phyloP scores from a whole-genome alignment of 2,329 filamentous ascomycete species.

The Verticillium zaregamsianum region DNA sequence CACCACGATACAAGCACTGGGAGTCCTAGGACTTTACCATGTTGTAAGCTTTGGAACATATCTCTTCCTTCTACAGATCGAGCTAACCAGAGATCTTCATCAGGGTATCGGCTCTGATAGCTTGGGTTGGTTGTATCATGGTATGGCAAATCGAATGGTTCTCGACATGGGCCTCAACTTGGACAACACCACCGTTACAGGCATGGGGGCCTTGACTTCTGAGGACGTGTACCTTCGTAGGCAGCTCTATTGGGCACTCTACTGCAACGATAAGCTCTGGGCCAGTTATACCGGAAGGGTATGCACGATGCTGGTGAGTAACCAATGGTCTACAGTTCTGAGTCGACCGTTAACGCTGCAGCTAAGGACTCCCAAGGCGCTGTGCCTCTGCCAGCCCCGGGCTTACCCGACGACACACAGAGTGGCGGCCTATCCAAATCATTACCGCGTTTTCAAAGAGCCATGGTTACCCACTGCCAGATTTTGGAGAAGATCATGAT shows the following conservation, averaged over 20 bases:
- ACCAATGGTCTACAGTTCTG: too few relatives aligned
- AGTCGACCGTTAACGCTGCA: neutral
- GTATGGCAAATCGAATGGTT: constrained; percentile 29
- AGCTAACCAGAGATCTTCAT: neutral
- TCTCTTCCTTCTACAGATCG: neutral
- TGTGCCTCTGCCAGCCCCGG: constrained; percentile 18
- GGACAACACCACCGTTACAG: constrained; percentile 21
- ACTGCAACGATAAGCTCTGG: constrained; percentile 28
- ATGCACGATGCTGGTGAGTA: constrained; percentile 28
- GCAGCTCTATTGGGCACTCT: constrained; percentile 32
- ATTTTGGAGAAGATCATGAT: too few relatives aligned
- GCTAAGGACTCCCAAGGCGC: constrained; percentile 24
- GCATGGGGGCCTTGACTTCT: constrained; percentile 15
- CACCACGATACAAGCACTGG: constrained; percentile 30
- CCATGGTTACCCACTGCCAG: too few relatives aligned
- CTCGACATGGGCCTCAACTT: constrained; percentile 33
- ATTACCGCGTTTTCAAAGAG: too few relatives aligned
- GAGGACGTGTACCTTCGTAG: constrained; percentile 27
- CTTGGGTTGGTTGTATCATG: constrained; percentile 29
- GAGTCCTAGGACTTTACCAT: constrained; percentile 23
- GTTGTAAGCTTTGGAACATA: constrained; percentile 12
- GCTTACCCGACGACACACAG: neutral
- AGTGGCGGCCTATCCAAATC: neutral
- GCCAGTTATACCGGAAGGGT: constrained; percentile 30
- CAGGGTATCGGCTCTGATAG: constrained; percentile 29